Conservation (phyloP, 768 basidiomycete species). For the Clitopilus passeckerianus region DNA sequence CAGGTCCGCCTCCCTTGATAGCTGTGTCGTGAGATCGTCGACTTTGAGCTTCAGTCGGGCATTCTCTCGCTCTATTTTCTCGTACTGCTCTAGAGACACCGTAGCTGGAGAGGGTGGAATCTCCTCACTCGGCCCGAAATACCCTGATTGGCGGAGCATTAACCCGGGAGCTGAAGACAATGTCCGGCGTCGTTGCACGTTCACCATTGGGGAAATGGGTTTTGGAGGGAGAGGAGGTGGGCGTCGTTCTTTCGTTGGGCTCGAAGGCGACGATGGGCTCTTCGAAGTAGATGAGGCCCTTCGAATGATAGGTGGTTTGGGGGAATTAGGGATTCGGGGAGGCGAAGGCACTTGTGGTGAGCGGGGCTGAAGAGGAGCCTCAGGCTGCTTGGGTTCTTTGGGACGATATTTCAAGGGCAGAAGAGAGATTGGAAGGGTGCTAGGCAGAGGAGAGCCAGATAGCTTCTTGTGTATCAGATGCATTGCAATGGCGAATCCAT, state of each 20-base stretch:
- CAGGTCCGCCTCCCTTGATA: slow-evolving; percentile 12
- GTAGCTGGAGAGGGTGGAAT: not conserved
- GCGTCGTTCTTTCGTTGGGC: not conserved
- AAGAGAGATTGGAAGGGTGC: slow-evolving; percentile 24
- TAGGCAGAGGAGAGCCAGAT: slow-evolving; percentile 26
- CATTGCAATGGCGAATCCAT: slow-evolving; percentile 32
- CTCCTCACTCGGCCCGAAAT: not conserved
- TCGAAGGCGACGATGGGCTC: slow-evolving; percentile 1
- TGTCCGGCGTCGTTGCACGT: slow-evolving; percentile 15
- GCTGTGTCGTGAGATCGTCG: slow-evolving; percentile 20
- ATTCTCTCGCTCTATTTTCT: not conserved
- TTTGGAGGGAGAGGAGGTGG: not conserved
- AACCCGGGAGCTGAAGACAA: slow-evolving; percentile 22
- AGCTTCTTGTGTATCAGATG: slow-evolving; percentile 27
- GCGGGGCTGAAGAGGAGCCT: slow-evolving; percentile 9
- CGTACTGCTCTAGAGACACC: not conserved
- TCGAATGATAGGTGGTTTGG: slow-evolving; percentile 3
- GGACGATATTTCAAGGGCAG: slow-evolving; percentile 17
- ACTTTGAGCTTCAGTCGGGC: slow-evolving; percentile 7
- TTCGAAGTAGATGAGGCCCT: not conserved
- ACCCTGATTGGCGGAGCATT: slow-evolving; percentile 16
- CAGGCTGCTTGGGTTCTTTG: not conserved
- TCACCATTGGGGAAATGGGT: slow-evolving; percentile 6
- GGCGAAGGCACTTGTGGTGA: slow-evolving; percentile 3
- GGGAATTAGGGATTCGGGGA: not conserved